Conservation (phyloP, 2,329 filamentous ascomycete genomes). For the Lecanoromycetidae sp. region DNA sequence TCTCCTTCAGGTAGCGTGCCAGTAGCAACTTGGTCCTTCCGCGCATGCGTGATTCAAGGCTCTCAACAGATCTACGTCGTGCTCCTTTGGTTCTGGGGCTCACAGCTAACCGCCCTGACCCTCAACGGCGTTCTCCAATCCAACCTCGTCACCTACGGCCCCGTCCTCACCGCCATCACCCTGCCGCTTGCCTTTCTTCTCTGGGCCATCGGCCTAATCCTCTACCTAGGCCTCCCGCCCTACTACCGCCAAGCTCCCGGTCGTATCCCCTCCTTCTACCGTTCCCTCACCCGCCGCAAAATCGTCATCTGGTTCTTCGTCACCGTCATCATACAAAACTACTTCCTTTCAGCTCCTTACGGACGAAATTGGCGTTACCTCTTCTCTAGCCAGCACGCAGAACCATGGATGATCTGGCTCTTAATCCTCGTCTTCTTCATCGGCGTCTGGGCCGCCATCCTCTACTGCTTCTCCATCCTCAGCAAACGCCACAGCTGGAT, state of each 20-base stretch:
- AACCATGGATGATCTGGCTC: conserved; percentile 44
- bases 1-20: conserved; percentile 36
- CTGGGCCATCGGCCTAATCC: conserved; percentile 43
- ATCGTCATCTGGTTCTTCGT: conserved; percentile 57
- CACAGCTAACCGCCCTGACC: conserved; percentile 37
- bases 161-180: conserved; percentile 41
- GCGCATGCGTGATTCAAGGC: conserved; percentile 54
- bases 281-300: conserved; percentile 48
- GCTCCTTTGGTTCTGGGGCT: conserved; percentile 56
- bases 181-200: conserved; percentile 46
- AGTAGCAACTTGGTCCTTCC: conserved; percentile 54
- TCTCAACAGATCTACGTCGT: conserved; percentile 55
- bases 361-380: conserved; percentile 56
- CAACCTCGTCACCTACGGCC: conserved; percentile 31
- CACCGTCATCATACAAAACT: conserved; percentile 53
- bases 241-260: conserved; percentile 56
- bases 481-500: conserved; percentile 53
- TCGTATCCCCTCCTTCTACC: conserved; percentile 52
- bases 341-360: conserved; percentile 54
- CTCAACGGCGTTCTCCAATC: conserved; percentile 30
- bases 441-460: conserved; percentile 43
- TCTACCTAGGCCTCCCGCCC: conserved; percentile 51
- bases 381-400: conserved; percentile 45
- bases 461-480: conserved; percentile 42
- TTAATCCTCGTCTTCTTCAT: conserved; percentile 39